Evolutionary conservation across 768 basidiomycete genomes (phyloP).

Genomic region (Pulveroboletus sp.): DNA sequence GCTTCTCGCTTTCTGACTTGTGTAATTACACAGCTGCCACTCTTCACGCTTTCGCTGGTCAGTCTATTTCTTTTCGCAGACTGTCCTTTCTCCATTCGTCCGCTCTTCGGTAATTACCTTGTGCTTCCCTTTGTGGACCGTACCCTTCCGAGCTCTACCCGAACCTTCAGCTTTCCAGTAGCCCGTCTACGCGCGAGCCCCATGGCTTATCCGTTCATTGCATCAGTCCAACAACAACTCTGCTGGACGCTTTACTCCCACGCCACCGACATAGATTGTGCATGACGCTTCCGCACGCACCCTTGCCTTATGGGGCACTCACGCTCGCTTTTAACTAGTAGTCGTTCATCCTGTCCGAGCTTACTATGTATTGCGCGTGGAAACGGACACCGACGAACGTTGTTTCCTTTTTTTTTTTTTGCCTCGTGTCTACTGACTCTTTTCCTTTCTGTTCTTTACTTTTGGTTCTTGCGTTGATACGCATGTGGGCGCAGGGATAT

Average conservation of each 20-base stretch:
- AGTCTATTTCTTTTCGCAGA: constrained; percentile 21
- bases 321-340: constrained; percentile 21
- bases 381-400: constrained; percentile 25
- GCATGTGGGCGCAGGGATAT: constrained; percentile 21
- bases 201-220: constrained; percentile 25
- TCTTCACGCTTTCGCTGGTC: constrained; percentile 22
- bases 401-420: not conserved
- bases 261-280: constrained; percentile 13
- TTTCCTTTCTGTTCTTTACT: not conserved
- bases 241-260: constrained; percentile 21
- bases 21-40: constrained; percentile 24
- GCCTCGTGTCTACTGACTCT: constrained; percentile 10
- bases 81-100: constrained; percentile 23
- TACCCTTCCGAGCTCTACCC: constrained; percentile 13
- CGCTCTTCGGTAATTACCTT: constrained; percentile 28
- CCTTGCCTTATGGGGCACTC: constrained; percentile 1
- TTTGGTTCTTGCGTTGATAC: constrained; percentile 17
- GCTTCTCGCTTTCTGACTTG: constrained; percentile 31
- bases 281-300: constrained; percentile 2
- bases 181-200: constrained; percentile 14
- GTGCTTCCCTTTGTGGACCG: constrained; percentile 22
- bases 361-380: constrained; percentile 24
- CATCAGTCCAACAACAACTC: constrained; percentile 19
- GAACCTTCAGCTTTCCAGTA: constrained; percentile 19
- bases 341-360: constrained; percentile 8